Evolutionary conservation across 768 basidiomycete species (phyloP).

Genomic region (Suillus tomentosus): DNA sequence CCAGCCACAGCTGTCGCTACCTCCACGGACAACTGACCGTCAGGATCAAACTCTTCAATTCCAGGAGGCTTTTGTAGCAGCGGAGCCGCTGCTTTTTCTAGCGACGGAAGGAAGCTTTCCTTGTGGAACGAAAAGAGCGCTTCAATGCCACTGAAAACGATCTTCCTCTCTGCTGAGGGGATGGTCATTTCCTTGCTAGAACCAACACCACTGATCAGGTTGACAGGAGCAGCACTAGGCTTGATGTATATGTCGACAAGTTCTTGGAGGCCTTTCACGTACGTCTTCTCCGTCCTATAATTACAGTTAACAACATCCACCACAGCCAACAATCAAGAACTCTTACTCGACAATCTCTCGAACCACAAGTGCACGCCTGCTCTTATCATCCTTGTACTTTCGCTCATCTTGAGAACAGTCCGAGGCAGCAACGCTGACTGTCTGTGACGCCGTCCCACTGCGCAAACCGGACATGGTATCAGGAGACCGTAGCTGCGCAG

Average conservation of each 20-base stretch:
- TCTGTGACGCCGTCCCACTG: conserved; percentile 61
- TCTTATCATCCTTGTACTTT: conserved; percentile 90
- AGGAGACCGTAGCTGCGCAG: conserved; percentile 61
- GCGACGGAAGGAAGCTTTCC: conserved; percentile 88
- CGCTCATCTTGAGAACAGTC: conserved; percentile 80
- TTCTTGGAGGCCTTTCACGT: conserved; percentile 92
- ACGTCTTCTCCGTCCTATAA: conserved; percentile 87
- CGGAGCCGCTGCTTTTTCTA: conserved; percentile 76
- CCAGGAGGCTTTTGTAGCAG: conserved; percentile 54
- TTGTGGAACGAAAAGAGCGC: conserved; percentile 90
- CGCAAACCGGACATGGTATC: conserved; percentile 66
- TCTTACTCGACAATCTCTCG: conserved; percentile 91
- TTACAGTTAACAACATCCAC: conserved; percentile 20
- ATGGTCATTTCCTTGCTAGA: conserved; percentile 83
- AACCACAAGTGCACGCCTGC: conserved; percentile 80
- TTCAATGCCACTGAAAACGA: conserved; percentile 92
- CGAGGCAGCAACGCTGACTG: conserved; percentile 70
- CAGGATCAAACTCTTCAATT: conserved; percentile 56
- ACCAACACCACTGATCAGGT: conserved; percentile 67
- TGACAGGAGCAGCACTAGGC: conserved; percentile 73
- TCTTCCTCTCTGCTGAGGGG: conserved; percentile 81
- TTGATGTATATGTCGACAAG: conserved; percentile 94
- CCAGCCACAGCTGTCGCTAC: conserved; percentile 83
- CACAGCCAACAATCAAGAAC: conserved; percentile 10
- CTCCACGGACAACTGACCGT: conserved; percentile 70